Conservation (phyloP, 306 rosid species). For the Albizia julibrissin region DNA sequence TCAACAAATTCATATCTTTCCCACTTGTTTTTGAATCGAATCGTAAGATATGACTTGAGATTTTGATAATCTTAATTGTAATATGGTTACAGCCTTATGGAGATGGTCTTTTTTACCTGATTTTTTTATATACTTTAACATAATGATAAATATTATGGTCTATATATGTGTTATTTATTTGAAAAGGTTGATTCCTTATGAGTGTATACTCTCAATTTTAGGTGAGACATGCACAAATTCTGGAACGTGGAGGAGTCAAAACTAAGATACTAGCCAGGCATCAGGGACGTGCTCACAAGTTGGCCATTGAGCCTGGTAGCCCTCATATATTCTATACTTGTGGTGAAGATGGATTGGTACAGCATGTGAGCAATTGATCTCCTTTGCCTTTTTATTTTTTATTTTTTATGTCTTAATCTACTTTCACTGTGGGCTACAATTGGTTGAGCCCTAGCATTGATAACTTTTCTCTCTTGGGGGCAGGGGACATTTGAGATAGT, state of each 20-base stretch:
- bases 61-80: too few relatives aligned
- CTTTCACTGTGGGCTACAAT: not conserved
- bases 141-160: not conserved
- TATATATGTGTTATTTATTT: constrained; percentile 4
- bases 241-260: constrained; percentile 57
- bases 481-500: not conserved
- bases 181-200: constrained; percentile 26
- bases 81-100: not conserved
- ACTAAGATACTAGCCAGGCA: constrained; percentile 61
- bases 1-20: too few relatives aligned
- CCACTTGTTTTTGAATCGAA: too few relatives aligned
- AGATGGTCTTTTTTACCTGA: not conserved
- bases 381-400: not conserved
- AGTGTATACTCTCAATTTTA: constrained; percentile 40
- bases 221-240: constrained; percentile 84
- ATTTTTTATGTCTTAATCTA: constrained; percentile 1
- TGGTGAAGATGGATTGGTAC: constrained; percentile 96
- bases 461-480: not conserved
- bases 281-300: constrained; percentile 82
- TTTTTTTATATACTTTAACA: not conserved
- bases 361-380: constrained; percentile 70
- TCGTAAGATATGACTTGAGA: too few relatives aligned
- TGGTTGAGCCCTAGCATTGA: not conserved
- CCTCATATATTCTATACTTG: constrained; percentile 86
- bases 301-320: constrained; percentile 97